phyloP scores from a whole-genome alignment of 768 basidiomycete species.

The Tricholoma hemisulphureum region DNA sequence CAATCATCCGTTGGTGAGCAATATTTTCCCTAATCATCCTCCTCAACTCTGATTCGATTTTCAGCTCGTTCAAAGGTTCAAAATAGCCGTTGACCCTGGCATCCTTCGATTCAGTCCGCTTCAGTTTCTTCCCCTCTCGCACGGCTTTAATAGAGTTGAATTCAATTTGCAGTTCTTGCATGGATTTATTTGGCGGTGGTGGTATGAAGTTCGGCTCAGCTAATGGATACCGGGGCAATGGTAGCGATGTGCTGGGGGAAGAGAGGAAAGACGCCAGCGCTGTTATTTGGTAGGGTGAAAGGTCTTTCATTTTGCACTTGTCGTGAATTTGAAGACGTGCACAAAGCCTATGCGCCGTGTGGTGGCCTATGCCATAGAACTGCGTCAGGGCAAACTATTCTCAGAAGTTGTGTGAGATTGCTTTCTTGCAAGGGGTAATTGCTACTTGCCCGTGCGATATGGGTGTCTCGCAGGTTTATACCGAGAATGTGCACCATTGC shows the following conservation, averaged over 20 bases:
- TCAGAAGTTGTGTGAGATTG: background rate
- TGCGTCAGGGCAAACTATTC: slow-evolving; percentile 81
- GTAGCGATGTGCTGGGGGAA: slow-evolving; percentile 74
- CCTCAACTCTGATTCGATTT: slow-evolving; percentile 85
- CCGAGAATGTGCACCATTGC: slow-evolving; percentile 87
- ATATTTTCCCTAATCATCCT: slow-evolving; percentile 88
- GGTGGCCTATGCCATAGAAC: slow-evolving; percentile 85
- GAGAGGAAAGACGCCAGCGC: slow-evolving; percentile 93
- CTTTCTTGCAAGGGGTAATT: slow-evolving; percentile 34
- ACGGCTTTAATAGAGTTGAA: slow-evolving; percentile 32
- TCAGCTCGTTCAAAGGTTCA: slow-evolving; percentile 72
- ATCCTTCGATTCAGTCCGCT: slow-evolving; percentile 21
- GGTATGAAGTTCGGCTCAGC: slow-evolving; percentile 54
- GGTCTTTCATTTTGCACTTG: slow-evolving; percentile 72
- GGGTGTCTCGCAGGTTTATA: slow-evolving; percentile 73
- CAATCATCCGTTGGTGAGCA: slow-evolving; percentile 89
- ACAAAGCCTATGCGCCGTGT: slow-evolving; percentile 77
- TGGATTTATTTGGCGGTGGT: slow-evolving; percentile 41
- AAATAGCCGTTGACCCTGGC: slow-evolving; percentile 19
- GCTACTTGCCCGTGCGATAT: slow-evolving; percentile 66
- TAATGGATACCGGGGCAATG: slow-evolving; percentile 65
- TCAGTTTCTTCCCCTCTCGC: slow-evolving; percentile 30
- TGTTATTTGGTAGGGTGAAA: slow-evolving; percentile 86
- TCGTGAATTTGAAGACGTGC: slow-evolving; percentile 92
- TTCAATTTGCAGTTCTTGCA: slow-evolving; percentile 39